phyloP scores from a whole-genome alignment of 2,329 filamentous ascomycete genomes.

The Penicillium capsulatum region DNA sequence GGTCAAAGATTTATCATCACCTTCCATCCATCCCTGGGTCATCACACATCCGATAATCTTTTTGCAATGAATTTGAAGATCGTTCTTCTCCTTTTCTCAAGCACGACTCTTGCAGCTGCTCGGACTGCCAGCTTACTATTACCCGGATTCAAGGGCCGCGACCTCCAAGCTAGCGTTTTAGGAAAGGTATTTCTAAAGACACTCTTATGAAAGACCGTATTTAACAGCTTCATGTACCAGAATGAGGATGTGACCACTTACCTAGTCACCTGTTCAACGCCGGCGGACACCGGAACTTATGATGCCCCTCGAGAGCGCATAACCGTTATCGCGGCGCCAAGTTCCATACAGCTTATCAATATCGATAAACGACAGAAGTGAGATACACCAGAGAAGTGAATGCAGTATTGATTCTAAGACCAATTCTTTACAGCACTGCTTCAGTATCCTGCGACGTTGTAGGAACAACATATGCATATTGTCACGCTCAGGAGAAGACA shows the following conservation, averaged over 20 bases:
- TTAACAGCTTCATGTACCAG: neutral
- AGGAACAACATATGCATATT: conserved; percentile 1
- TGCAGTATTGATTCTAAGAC: neutral
- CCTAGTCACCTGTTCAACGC: neutral
- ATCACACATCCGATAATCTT: neutral
- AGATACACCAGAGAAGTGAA: neutral
- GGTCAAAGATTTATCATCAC: neutral
- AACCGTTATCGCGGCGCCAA: neutral
- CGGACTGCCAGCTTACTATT: neutral
- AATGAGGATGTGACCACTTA: neutral
- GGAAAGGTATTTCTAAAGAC: neutral
- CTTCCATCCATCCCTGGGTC: neutral
- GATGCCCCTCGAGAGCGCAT: neutral
- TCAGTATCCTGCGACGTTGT: neutral
- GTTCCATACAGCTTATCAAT: neutral
- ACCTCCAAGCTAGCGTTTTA: neutral
- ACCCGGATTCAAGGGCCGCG: neutral
- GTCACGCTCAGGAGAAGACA: neutral
- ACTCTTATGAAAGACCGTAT: neutral
- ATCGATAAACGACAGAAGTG: neutral
- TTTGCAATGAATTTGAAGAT: neutral
- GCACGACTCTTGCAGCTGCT: neutral
- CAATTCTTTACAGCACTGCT: neutral
- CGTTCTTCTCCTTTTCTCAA: neutral
- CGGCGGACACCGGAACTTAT: neutral